These are phyloP conservation scores for Hypoxylon trugodes DNA, from an alignment of 495 filamentous ascomycete species.

Conservation along the genomic window DNA sequence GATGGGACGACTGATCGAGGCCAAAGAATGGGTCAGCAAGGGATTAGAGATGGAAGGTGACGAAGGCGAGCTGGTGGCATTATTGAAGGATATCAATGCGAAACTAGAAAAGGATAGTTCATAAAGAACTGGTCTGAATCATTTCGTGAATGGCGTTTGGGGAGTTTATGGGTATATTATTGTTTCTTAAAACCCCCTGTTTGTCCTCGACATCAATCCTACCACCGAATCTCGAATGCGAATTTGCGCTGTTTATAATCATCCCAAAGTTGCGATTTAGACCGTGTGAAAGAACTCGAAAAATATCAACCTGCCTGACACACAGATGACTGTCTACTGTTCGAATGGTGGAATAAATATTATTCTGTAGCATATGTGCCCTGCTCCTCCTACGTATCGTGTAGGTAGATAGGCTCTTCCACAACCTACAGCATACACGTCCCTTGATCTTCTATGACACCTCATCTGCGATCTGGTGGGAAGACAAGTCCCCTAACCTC, in stretches of 20 bases:
- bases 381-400: background rate
- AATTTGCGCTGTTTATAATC: no score
- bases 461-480: slow-evolving; percentile 8
- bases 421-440: slow-evolving; percentile 12
- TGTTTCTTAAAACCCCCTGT: background rate
- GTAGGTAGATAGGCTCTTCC: background rate
- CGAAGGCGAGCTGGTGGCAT: slow-evolving; percentile 70
- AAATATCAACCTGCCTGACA: background rate
- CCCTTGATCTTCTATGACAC: slow-evolving; percentile 11
- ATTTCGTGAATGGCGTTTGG: slow-evolving; percentile 10
- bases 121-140: background rate
- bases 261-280: no score
- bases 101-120: slow-evolving; percentile 44
- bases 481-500: background rate
- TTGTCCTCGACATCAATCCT: no score
- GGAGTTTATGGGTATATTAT: slow-evolving; percentile 26
- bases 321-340: background rate
- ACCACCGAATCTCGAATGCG: no score
- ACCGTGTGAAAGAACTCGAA: background rate
- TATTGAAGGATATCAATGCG: slow-evolving; percentile 75
- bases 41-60: slow-evolving; percentile 86
- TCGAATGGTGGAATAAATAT: background rate
- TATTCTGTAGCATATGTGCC: slow-evolving; percentile 12
- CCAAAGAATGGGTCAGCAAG: slow-evolving; percentile 72
- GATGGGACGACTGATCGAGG: slow-evolving; percentile 90